These are phyloP conservation scores for Tolypocladium paradoxum DNA, from an alignment of 2,329 filamentous ascomycete genomes.

Conservation along the genomic window DNA sequence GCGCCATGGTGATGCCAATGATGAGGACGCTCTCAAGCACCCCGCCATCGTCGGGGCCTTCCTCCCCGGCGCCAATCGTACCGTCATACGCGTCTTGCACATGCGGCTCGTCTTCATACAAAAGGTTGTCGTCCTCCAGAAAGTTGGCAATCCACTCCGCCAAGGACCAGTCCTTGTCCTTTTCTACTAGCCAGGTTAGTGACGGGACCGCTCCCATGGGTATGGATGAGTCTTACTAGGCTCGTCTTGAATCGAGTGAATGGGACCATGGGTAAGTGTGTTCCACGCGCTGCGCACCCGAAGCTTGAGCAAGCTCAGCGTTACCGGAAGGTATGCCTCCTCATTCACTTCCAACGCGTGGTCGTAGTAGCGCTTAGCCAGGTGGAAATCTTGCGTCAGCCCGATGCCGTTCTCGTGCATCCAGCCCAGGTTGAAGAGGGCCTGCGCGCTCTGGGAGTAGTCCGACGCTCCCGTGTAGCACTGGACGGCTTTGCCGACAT, in stretches of 20 bases:
- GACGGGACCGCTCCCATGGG: background rate
- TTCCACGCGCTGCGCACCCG: conserved; percentile 88
- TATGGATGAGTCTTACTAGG: conserved; percentile 48
- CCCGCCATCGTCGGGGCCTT: conserved; percentile 63
- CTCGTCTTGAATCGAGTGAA: conserved; percentile 88
- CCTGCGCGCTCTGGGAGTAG: conserved; percentile 84
- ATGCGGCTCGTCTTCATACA: conserved; percentile 51
- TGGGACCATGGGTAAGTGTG: conserved; percentile 74
- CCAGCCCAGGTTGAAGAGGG: conserved; percentile 95
- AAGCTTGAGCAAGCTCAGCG: conserved; percentile 77
- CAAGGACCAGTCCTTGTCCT: conserved; percentile 64
- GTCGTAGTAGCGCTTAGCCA: conserved; percentile 95
- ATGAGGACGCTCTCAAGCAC: conserved; percentile 79
- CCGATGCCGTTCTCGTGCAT: conserved; percentile 98
- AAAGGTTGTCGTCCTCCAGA: conserved; percentile 56
- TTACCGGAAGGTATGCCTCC: conserved; percentile 90
- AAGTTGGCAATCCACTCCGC: conserved; percentile 84
- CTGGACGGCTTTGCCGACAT: conserved; percentile 77
- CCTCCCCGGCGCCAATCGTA: conserved; percentile 45
- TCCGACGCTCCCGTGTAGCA: conserved; percentile 92
- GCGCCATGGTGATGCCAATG: conserved; percentile 59
- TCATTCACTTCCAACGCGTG: conserved; percentile 81
- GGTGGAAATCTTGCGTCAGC: conserved; percentile 88
- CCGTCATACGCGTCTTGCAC: conserved; percentile 42
- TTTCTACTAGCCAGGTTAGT: conserved; percentile 32